Base-by-base conservation (phyloP, 164 flowering plant species). In the Santalum album region DNA sequence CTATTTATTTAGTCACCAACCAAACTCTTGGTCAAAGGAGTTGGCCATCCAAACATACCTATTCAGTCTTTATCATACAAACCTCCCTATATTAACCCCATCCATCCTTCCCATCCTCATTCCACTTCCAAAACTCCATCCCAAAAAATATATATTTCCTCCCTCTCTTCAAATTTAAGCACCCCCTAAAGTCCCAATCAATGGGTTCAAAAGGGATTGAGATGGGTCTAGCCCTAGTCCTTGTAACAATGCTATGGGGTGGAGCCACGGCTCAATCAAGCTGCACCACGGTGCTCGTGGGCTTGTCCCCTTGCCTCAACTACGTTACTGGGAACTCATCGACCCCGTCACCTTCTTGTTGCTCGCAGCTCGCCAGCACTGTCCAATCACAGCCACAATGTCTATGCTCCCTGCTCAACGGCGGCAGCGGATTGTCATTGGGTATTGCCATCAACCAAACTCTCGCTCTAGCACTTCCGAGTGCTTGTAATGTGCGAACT, bases 401-500 rank as follows among this genome's bases (percentile, higher is more conserved):
- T 58, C 72, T 80, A 12, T 80, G 86, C 58, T 1, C 21, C 10
- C 59, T 54, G 21, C 71, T 80, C 16, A 70, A 55, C 1, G 77
- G 71, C 18, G 74, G 63, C 18, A 23, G 71, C 3, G 34, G 34
- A 29, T 4, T 4, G n/a, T 46, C 72, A 16, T 17, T 70, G 24
- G 86, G 86, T n/a, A 18, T 78, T 12, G 46, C 29, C 11, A 61
- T 80, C 17, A 78, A 78, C 44, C 74, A 62, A 35, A 74, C 78
- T 9, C 75, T 56, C 0, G 81, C 83, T 20, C 58, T 81, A 1
- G 65, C 64, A 12, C 70, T 81, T 12, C 86, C 86, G 2, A 61
- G 44, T 25, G 69, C 65, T n/a, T 80, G 86, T 62, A 64, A 68
- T 22, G 76, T 81, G n/a, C 65, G 75, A 50, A 81, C 83, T 64